phyloP scores from a whole-genome alignment of 2,329 filamentous ascomycete genomes.

The Colletotrichum musicola region DNA sequence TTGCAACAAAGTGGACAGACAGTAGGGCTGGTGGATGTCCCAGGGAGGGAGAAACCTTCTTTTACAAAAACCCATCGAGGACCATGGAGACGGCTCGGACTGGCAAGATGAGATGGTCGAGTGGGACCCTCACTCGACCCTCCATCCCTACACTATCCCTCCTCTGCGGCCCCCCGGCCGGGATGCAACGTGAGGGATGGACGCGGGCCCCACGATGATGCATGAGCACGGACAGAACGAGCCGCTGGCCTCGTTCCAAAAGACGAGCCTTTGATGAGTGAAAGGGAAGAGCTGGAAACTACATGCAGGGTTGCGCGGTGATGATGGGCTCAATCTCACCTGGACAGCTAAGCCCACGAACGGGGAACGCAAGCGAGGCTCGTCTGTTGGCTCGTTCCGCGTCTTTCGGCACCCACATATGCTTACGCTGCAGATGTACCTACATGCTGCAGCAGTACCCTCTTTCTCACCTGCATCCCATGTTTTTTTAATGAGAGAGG shows the following conservation, averaged over 20 bases:
- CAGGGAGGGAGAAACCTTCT: conserved; percentile 7
- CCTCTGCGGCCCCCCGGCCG: conserved; percentile 6
- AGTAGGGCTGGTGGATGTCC: not conserved
- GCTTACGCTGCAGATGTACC: no score
- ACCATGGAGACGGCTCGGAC: not conserved
- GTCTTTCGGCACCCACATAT: not conserved
- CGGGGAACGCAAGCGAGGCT: not conserved
- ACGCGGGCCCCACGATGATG: conserved; percentile 18
- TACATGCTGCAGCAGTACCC: no score
- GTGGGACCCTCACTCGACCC: not conserved
- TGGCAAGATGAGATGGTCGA: conserved; percentile 9
- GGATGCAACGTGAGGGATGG: conserved; percentile 20
- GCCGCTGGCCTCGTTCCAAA: conserved; percentile 5
- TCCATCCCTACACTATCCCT: no score
- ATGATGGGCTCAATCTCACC: conserved; percentile 7
- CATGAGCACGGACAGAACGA: conserved; percentile 22
- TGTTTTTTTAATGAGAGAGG: conserved; percentile 1
- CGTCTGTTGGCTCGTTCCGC: not conserved
- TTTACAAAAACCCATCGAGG: conserved; percentile 22
- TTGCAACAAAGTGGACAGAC: not conserved
- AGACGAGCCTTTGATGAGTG: no score
- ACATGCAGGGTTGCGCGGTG: not conserved
- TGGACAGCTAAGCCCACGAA: no score
- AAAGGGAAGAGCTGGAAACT: conserved; percentile 4
- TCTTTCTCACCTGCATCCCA: not conserved